These are phyloP conservation scores for Centrapalus pauciflorus DNA, from an alignment of 129 eudicot genomes.

Conservation along the genomic window DNA sequence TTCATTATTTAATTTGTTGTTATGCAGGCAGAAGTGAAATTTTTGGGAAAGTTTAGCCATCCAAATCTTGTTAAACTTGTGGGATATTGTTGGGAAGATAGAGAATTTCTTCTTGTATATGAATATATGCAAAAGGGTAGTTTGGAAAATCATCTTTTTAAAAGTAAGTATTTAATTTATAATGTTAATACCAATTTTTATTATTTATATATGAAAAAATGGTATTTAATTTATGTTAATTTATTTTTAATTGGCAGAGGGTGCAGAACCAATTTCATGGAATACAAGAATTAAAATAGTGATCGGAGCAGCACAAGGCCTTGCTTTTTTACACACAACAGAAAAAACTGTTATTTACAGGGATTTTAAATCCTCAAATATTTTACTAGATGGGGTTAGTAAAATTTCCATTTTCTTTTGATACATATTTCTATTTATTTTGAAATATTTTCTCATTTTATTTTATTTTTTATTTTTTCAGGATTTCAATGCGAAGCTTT, in stretches of 20 bases:
- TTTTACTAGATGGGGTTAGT: conserved; percentile 58
- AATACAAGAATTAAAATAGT: conserved; percentile 51
- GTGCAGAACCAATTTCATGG: conserved; percentile 65
- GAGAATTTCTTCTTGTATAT: conserved; percentile 58
- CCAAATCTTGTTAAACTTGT: conserved; percentile 67
- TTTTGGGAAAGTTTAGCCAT: conserved; percentile 65
- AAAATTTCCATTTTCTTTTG: neutral
- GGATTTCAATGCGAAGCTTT: conserved; percentile 68
- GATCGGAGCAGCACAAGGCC: conserved; percentile 72
- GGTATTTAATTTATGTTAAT: neutral
- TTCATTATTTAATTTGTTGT: neutral
- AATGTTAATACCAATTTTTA: neutral
- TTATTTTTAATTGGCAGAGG: conserved; percentile 21
- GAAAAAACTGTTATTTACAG: conserved; percentile 75
- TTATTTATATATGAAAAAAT: neutral
- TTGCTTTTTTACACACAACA: conserved; percentile 52
- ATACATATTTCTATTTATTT: neutral
- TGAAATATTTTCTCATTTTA: neutral
- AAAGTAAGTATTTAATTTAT: conserved; percentile 37
- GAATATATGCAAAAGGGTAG: conserved; percentile 73
- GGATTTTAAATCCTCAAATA: conserved; percentile 73
- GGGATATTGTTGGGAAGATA: conserved; percentile 80
- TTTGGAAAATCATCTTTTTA: conserved; percentile 64
- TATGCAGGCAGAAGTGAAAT: conserved; percentile 72
- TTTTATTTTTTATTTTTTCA: conserved; percentile 10